Conservation (phyloP, 1,139 yeast species). For the Scheffersomyces illinoinensis region DNA sequence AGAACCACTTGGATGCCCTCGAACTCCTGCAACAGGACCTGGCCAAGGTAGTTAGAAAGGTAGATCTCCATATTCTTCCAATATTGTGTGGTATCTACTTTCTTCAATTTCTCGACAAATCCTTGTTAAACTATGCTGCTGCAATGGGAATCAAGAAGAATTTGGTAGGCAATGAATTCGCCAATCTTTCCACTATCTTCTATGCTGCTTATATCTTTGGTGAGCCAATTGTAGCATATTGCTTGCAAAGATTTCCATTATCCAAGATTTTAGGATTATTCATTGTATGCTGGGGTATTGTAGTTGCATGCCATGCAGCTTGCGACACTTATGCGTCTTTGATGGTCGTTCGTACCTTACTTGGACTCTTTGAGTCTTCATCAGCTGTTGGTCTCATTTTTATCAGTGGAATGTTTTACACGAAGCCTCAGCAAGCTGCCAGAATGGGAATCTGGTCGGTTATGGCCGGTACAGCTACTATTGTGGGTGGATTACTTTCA, state of each 20-base stretch:
- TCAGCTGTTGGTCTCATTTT: constrained; percentile 19
- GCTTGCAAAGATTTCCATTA: constrained; percentile 39
- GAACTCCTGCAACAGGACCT: background rate
- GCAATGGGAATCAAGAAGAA: constrained; percentile 51
- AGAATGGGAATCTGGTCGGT: constrained; percentile 23
- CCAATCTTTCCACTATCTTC: constrained; percentile 43
- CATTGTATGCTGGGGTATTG: constrained; percentile 44
- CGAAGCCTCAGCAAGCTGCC: constrained; percentile 26
- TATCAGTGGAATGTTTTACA: constrained; percentile 38
- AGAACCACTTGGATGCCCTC: background rate
- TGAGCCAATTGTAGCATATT: constrained; percentile 42
- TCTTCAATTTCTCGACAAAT: constrained; percentile 47
- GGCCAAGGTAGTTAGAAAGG: constrained; percentile 14
- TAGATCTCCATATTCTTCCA: constrained; percentile 33
- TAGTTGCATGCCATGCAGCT: constrained; percentile 34
- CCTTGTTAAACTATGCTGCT: constrained; percentile 47
- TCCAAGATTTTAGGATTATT: constrained; percentile 39
- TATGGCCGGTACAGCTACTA: constrained; percentile 42
- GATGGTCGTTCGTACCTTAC: constrained; percentile 40
- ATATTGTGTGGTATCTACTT: constrained; percentile 41
- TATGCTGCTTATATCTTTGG: constrained; percentile 49
- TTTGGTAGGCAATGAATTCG: constrained; percentile 37
- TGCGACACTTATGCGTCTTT: constrained; percentile 40
- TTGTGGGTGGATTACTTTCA: constrained; percentile 41
- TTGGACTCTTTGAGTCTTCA: constrained; percentile 23